Conservation (phyloP, 2,329 filamentous ascomycete genomes). For the Penicillium nordicum region DNA sequence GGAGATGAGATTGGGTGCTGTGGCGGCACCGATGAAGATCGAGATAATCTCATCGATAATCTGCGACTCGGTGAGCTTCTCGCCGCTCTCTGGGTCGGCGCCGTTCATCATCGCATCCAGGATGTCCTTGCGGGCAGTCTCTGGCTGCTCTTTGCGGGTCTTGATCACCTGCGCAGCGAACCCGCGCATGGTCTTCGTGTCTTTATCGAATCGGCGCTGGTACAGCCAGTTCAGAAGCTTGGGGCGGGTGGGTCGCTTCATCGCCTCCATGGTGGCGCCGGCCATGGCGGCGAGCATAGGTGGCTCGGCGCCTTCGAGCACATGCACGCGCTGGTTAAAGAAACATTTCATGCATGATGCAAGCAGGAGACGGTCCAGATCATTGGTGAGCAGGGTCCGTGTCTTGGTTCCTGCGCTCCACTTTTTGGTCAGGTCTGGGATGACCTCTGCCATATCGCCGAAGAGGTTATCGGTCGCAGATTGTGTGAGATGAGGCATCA, state of each 20-base stretch:
- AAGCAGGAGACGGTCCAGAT: conserved; percentile 53
- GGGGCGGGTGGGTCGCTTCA: conserved; percentile 53
- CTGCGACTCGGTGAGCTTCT: conserved; percentile 54
- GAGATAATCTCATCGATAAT: conserved; percentile 65
- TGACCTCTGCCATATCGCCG: conserved; percentile 46
- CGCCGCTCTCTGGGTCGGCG: conserved; percentile 59
- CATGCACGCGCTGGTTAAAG: conserved; percentile 49
- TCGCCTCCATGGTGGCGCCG: conserved; percentile 53
- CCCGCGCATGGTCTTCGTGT: conserved; percentile 52
- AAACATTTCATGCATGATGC: conserved; percentile 50
- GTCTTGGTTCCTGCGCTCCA: conserved; percentile 44
- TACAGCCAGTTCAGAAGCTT: conserved; percentile 53
- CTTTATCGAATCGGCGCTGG: conserved; percentile 51
- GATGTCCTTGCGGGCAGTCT: conserved; percentile 51
- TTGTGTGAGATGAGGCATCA: conserved; percentile 45
- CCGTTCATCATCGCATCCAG: conserved; percentile 57
- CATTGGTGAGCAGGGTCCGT: conserved; percentile 42
- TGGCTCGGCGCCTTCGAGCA: conserved; percentile 45
- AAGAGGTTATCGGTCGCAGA: conserved; percentile 42
- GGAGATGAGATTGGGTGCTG: conserved; percentile 64
- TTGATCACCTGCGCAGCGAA: conserved; percentile 55
- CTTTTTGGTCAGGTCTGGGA: conserved; percentile 47
- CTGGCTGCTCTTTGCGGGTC: conserved; percentile 52
- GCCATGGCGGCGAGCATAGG: conserved; percentile 55
- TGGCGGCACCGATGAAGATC: conserved; percentile 64